Base-by-base conservation (phyloP, 352 stramenopile species). In the Saprolegnia parasitica region DNA sequence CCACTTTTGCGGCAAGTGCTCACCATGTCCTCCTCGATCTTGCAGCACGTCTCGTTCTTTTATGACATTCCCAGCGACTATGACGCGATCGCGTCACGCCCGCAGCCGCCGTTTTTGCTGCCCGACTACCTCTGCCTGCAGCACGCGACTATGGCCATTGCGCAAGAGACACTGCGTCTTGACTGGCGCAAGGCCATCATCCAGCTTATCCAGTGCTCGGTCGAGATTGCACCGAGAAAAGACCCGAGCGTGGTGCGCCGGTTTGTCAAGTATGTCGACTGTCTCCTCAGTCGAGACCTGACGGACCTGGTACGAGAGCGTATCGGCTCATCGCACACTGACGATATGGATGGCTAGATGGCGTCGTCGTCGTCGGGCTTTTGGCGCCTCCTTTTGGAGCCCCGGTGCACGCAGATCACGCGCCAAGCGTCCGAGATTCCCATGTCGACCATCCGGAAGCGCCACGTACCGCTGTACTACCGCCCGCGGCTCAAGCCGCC, bases 161-260 rank as follows among this genome's bases (percentile, higher is more conserved):
- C 63, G 2, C 47, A 61, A 11, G 45, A 58, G 10, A 23, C 8
- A 21, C n/a, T 60, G 13, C 20, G 55, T 21, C 39, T 54, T 15
- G 63, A 70, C 21, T 70, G 63, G 63, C 29, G 63, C 20, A 52
- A 70, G 35, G 46, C 62, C 23, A 61, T 70, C n/a, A 56, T 70
- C 26, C 63, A 70, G 23, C n/a, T 61, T 11, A 61, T 70, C 24
- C 42, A 70, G 23, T n/a, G 29, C 46, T 49, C 50, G 15, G 50
- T 60, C 8, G 52, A 60, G 21, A 40, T 23, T 18, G 18, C 39
- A 18, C 24, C 39, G 23, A 18, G 9, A 6, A 54, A 61, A 23
- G 16, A 15, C 35, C 52, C 8, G 4, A 4, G 1, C 3, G 35
- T 24, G 3, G 21, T 70, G 16, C 42, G 21, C 23, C 63, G 50